These are phyloP conservation scores for Amborella trichopoda DNA, from an alignment of 164 flowering plant species.

Conservation along the genomic window DNA sequence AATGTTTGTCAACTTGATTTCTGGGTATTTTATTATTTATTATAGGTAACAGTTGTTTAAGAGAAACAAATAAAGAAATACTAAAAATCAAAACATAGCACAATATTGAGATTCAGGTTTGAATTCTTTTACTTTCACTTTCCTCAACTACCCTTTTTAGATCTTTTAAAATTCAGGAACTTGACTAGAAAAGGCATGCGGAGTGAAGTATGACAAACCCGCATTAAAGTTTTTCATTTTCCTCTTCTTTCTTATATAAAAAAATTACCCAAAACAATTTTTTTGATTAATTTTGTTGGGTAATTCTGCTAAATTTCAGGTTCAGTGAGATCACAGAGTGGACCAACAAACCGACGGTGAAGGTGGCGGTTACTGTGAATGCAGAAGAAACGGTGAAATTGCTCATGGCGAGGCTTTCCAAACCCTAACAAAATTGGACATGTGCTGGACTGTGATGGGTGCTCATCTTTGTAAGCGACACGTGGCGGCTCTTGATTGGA, in stretches of 20 bases:
- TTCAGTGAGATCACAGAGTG: conserved; percentile 68
- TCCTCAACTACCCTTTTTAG: neutral
- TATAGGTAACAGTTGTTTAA: too few species aligned
- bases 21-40: too few species aligned
- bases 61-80: too few species aligned
- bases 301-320: conserved; percentile 19
- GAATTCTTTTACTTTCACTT: too few species aligned
- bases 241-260: neutral
- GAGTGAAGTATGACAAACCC: neutral
- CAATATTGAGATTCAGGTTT: too few species aligned
- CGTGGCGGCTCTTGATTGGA: too few species aligned
- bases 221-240: neutral
- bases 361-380: conserved; percentile 93
- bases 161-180: neutral
- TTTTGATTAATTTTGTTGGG: neutral
- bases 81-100: too few species aligned
- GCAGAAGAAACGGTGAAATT: conserved; percentile 53
- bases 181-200: neutral
- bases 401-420: conserved; percentile 83
- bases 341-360: conserved; percentile 64
- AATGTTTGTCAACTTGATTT: too few species aligned
- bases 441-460: too few species aligned
- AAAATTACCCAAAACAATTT: neutral
- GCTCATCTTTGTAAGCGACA: too few species aligned
- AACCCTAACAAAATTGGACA: too few species aligned